These are phyloP conservation scores for Acacia pycnantha DNA, from an alignment of 331 rosid genomes.

Conservation along the genomic window DNA sequence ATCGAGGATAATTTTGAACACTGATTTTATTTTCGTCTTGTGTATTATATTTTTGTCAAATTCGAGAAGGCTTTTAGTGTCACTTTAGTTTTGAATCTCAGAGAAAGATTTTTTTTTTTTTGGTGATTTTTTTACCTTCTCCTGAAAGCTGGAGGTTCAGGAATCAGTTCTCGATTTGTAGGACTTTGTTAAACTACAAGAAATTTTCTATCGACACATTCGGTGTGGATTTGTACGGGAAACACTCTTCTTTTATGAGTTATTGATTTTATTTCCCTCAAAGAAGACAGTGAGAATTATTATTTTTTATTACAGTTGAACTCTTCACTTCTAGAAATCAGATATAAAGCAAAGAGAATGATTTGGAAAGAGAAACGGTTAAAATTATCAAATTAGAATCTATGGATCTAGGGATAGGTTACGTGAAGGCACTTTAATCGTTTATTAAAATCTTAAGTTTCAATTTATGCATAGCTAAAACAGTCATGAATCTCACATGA, in stretches of 20 bases:
- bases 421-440: slow-evolving; percentile 21
- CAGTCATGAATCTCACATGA: slow-evolving; percentile 25
- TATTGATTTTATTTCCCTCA: not conserved
- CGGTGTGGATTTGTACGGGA: slow-evolving; percentile 3
- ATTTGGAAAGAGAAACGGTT: not conserved
- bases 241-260: not conserved
- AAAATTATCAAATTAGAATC: not conserved
- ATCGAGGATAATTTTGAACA: not conserved
- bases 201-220: not conserved
- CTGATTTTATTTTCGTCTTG: not conserved
- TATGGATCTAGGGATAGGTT: slow-evolving; percentile 14
- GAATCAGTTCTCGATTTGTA: not conserved
- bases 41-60: not conserved
- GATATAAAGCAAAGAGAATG: slow-evolving; percentile 1
- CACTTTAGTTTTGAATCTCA: not conserved
- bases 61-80: not conserved
- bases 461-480: slow-evolving; percentile 21
- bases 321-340: not conserved
- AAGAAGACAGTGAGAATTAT: not conserved
- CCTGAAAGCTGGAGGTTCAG: not conserved
- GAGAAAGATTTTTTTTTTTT: not conserved
- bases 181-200: not conserved
- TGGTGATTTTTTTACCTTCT: not conserved
- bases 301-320: not conserved
- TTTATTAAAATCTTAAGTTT: slow-evolving; percentile 17